Percentiles rank a stretch among this genome's conserved stretches.
These are phyloP conservation scores for Phanerochaete sordida DNA, from an alignment of 768 basidiomycete species.

Conservation along the genomic window DNA sequence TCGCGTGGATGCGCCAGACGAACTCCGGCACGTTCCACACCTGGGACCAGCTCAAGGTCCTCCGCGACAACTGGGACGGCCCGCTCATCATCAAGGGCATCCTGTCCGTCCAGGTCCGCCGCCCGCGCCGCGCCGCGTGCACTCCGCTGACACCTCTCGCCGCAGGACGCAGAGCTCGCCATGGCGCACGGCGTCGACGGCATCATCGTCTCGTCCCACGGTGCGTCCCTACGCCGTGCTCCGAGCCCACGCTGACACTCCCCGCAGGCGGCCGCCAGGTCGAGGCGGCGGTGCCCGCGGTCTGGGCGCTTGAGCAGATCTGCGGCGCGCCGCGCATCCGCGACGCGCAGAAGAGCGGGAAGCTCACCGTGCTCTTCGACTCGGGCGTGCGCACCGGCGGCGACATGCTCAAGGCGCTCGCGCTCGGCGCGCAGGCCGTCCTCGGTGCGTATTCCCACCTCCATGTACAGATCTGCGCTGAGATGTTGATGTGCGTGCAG, in stretches of 20 bases:
- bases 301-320: conserved; percentile 69
- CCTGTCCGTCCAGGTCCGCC: conserved; percentile 49
- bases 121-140: not conserved
- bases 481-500: conserved; percentile 29
- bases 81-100: conserved; percentile 79
- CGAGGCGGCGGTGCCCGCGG: conserved; percentile 76
- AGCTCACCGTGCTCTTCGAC: conserved; percentile 69
- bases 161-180: conserved; percentile 64
- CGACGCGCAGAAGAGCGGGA: conserved; percentile 54
- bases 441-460: conserved; percentile 45
- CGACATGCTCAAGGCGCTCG: conserved; percentile 82
- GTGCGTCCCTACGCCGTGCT: conserved; percentile 30
- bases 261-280: conserved; percentile 63
- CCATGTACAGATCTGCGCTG: not conserved
- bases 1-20: conserved; percentile 59
- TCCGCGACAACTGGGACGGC: conserved; percentile 74
- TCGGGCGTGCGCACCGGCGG: conserved; percentile 82
- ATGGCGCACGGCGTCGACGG: conserved; percentile 65
- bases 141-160: not conserved
- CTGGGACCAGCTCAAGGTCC: conserved; percentile 70
- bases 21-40: conserved; percentile 59
- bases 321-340: conserved; percentile 57
- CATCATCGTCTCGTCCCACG: conserved; percentile 83
- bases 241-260: not conserved
- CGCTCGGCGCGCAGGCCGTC: conserved; percentile 81